Evolutionary conservation across 2,329 filamentous ascomycete species (phyloP), one percentile per base, ranked within the genome.

Genomic region (Penicillium sp.): DNA sequence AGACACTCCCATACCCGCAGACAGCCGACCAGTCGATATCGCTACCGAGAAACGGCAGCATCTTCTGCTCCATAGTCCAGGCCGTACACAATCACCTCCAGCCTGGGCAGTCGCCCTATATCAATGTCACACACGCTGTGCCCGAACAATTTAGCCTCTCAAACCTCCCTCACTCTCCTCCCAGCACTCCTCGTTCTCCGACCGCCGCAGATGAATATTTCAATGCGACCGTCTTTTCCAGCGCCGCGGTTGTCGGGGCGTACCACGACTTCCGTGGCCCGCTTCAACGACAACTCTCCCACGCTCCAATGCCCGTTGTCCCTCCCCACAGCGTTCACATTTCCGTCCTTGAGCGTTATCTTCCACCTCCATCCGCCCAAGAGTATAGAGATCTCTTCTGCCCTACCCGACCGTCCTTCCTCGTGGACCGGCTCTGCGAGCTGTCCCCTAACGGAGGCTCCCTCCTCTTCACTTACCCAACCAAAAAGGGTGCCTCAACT

Each of bases 391-490:
- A 84, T 57, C 78, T 86, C 62, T 86, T 86, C 65, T 75, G 72
- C 15, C 70, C 76, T 3, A 75, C 72, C 42, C 79, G 80, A 4
- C 78, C 77, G 2, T 86, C 84, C 0, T 74, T 84, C 45, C 73
- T 87, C 1, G 78, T 83, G 38, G 84, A 87, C 63, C 80, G 84
- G 21, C 70, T 87, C 21, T 73, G 77, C 24, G 84, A 87, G 62
- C 74, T 87, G 0, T 84, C 83, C 0, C 73, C 79, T 0, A 67
- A 81, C 33, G 76, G 79, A 24, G 84, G 84, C 42, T 78, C 75
- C n/a, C 70, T 86, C 10, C 67, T 85, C 6, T 83, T 87, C 65
- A 77, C 86, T 41, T 86, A 86, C 59, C 84, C 84, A 0, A 86
- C 84, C 3, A 75, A 72, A 58, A 71, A 73, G 3, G 84, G 84